A percentile compares a stretch with the other conserved stretches of the same genome.
phyloP scores from a whole-genome alignment of 257 asterid genomes.

The Cordia subcordata region DNA sequence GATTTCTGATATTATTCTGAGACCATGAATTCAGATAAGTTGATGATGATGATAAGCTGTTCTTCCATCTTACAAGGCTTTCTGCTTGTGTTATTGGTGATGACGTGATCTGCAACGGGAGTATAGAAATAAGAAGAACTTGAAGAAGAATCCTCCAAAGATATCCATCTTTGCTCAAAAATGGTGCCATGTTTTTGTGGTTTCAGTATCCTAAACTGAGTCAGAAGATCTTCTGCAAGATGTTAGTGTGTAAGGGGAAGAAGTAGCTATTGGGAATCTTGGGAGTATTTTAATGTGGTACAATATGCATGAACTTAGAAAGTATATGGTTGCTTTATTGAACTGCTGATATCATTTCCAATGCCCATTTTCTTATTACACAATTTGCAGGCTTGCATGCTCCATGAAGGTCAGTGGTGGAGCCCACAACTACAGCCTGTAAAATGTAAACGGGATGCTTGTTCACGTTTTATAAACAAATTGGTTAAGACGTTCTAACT shows the following conservation, averaged over 20 bases:
- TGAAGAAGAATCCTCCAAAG: conserved; percentile 11
- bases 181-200: background rate
- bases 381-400: no score
- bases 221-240: background rate
- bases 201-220: background rate
- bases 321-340: no score
- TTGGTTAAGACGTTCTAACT: no score
- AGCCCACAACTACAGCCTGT: no score
- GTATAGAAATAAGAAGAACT: conserved; percentile 17
- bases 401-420: no score
- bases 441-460: no score
- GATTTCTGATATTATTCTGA: conserved; percentile 31
- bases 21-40: conserved; percentile 45
- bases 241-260: background rate
- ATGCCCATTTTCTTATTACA: no score
- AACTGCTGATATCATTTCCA: no score
- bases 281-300: background rate
- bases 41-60: conserved; percentile 7
- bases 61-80: conserved; percentile 59
- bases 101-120: conserved; percentile 29
- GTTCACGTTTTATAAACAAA: no score
- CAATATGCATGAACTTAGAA: background rate
- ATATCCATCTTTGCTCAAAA: background rate
- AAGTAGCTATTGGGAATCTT: background rate
- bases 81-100: conserved; percentile 41